Evolutionary conservation across 176 grass and related monocot species (phyloP), one percentile per base, ranked within the genome.

Genomic region (Phyllostachys edulis): DNA sequence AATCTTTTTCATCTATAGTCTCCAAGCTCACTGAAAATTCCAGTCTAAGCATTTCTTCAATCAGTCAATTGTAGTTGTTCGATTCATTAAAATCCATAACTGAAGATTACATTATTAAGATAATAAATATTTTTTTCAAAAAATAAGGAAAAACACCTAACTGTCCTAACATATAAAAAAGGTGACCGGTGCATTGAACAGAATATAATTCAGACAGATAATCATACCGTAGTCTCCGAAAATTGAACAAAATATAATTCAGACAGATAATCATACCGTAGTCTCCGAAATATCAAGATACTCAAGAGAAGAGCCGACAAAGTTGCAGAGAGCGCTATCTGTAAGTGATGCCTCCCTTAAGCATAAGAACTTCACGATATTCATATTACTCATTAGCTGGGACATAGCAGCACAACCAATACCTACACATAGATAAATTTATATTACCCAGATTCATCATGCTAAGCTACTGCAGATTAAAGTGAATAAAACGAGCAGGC

Each of bases 221-320:
- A 80, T 21, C 59, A 23, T 88, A 97, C 94, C 89, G 60, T 13
- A 32, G 94, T 97, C 82, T 97, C 94, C 3, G 91, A 97, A 79
- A 97, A 77, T 47, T 68, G 20, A 67, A 69, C 23, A 80, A 67
- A 54, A 78, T 11, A 71, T 47, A 7, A 68, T 49, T 73, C 13
- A 82, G 47, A 41, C 61, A 80, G 32, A 84, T n/a, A 78, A 80
- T 21, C 59, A 23, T 88, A 97, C 94, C 89, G 60, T 13, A 32
- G 94, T 97, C 82, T 97, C 94, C 3, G 91, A 97, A 79, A 97
- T 70, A 84, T 97, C 87, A 90, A 97, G 87, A 78, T 67, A 88
- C 85, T 92, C 85, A 6, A 97, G 84, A 54, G 71, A 90, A 71
- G 85, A 92, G 52, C 85, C 89, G 4, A 73, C 38, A 61, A 94